Conservation (phyloP, 352 stramenopile species). For the Elongisporangium prolatum region DNA sequence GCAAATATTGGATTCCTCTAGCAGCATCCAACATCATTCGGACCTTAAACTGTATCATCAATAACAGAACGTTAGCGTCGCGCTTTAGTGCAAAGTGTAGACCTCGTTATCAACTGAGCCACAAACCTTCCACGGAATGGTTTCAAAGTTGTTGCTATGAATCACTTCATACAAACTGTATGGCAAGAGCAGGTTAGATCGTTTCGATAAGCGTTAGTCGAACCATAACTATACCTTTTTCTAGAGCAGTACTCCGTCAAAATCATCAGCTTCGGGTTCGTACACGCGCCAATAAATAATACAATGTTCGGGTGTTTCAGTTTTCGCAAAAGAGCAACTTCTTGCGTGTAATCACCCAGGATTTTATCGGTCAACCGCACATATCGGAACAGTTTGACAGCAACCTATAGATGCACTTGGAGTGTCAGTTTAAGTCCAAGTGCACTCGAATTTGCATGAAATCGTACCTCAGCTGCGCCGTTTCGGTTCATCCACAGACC, state of each 20-base stretch:
- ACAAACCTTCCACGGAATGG: conserved; percentile 87
- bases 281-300: conserved; percentile 88
- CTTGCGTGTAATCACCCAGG: conserved; percentile 76
- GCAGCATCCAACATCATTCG: conserved; percentile 88
- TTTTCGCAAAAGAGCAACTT: conserved; percentile 83
- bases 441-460: not conserved
- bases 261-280: conserved; percentile 87
- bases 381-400: conserved; percentile 85
- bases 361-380: conserved; percentile 87
- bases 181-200: not conserved
- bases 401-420: conserved; percentile 32
- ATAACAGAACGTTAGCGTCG: no score
- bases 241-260: conserved; percentile 87
- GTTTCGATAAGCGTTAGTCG: not conserved
- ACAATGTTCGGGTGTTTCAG: conserved; percentile 90
- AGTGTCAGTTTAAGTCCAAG: conserved; percentile 4
- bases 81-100: no score
- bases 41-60: conserved; percentile 86
- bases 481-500: conserved; percentile 85
- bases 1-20: conserved; percentile 85
- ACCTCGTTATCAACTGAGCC: no score
- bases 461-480: conserved; percentile 61
- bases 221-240: conserved; percentile 51
- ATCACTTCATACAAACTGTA: conserved; percentile 86
- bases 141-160: conserved; percentile 84